Base-by-base conservation (phyloP, 176 grass and related monocot genomes). In the Aegilops bicornis region DNA sequence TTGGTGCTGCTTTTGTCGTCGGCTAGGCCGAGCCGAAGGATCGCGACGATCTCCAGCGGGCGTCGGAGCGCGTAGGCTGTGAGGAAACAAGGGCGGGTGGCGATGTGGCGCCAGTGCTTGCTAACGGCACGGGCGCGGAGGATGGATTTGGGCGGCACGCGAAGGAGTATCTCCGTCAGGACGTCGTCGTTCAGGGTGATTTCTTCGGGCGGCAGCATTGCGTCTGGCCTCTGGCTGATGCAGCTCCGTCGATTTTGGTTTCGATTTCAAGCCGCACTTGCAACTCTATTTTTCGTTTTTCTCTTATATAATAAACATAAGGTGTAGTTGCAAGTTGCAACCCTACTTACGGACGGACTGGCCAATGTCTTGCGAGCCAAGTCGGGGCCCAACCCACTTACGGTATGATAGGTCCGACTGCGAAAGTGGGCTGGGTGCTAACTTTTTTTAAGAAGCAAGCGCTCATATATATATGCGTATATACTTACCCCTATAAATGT, bases 401-500 rank as follows among this genome's bases (percentile, higher is more conserved):
- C 40, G 40, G 40, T 11, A 43, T 2, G 40, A 37, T 37, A 37
- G 36, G 7, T 37, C 36, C 36, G 36, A 8, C 36, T 37, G 36
- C 7, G 8, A 37, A 37, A 37, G n/a, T n/a, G n/a, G n/a, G n/a
- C n/a, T n/a, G n/a, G n/a, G n/a, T n/a, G n/a, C n/a, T n/a, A n/a
- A n/a, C n/a, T n/a, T n/a, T n/a, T n/a, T n/a, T n/a, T n/a, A n/a
- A n/a, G n/a, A n/a, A n/a, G n/a, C n/a, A n/a, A n/a, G n/a, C n/a
- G n/a, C n/a, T n/a, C 33, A 35, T 35, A 1, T 37, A 37, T 37
- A 37, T 37, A 37, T 0, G 0, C 6, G 36, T 6, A 36, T 36
- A 36, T 0, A 37, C 36, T 37, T 7, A 37, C 1, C 36, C 0
- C 6, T 37, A 8, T 37, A 0, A 1, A 37, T 0, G 0, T 37